These are phyloP conservation scores for Pestalotiopsis sp. DNA, from an alignment of 2,329 filamentous ascomycete genomes.

Conservation along the genomic window DNA sequence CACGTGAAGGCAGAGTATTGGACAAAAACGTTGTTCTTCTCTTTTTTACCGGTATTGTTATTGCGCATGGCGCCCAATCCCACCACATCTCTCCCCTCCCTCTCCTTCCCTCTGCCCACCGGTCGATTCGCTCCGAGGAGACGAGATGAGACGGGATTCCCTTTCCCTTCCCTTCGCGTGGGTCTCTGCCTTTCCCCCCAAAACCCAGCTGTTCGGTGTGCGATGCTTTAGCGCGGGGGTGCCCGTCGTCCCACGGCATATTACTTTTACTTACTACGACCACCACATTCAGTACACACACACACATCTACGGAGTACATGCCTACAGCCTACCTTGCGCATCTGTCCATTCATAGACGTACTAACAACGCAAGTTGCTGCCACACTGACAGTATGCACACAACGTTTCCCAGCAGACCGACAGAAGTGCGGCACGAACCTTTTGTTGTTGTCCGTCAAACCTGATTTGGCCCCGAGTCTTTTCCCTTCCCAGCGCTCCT, in stretches of 20 bases:
- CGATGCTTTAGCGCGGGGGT: slow-evolving; percentile 7
- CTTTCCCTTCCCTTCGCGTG: not conserved
- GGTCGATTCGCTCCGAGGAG: not conserved
- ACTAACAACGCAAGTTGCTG: not conserved
- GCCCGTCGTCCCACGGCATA: not conserved
- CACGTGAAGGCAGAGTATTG: slow-evolving; percentile 6
- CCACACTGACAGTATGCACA: not conserved
- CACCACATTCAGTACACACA: not conserved
- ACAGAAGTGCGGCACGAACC: not conserved
- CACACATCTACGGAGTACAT: not conserved
- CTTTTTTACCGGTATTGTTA: not conserved
- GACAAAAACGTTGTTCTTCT: not conserved
- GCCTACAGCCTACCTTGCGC: too few species aligned
- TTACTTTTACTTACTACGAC: not conserved
- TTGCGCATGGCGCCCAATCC: not conserved
- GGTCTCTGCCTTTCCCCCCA: not conserved
- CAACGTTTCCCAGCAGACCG: not conserved
- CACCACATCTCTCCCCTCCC: not conserved
- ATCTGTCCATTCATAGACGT: too few species aligned
- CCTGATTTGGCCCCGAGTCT: not conserved
- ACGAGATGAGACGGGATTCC: not conserved
- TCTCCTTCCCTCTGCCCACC: not conserved
- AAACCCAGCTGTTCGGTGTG: slow-evolving; percentile 10
- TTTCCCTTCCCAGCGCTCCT: not conserved
- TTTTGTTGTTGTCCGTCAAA: not conserved